A percentile compares a stretch with the other conserved stretches of the same genome.
Evolutionary conservation across 176 grass and related monocot genomes (phyloP).

Genomic region (Aegilops umbellulata): DNA sequence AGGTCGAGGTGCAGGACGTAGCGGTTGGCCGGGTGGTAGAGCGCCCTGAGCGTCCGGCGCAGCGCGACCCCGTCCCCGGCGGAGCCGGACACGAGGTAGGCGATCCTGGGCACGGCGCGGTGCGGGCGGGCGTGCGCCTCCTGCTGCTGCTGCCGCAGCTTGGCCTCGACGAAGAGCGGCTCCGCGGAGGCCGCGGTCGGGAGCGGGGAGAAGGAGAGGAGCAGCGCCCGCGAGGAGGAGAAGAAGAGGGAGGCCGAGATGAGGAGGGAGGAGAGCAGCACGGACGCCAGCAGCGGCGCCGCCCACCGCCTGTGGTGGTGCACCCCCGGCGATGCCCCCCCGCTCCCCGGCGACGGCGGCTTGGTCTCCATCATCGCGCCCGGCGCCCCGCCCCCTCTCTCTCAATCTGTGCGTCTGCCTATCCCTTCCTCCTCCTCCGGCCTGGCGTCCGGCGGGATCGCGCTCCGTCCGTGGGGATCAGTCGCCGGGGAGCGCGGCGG

Average conservation of each 20-base stretch:
- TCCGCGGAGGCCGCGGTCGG: slow-evolving; percentile 44
- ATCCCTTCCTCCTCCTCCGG: neutral
- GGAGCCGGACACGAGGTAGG: slow-evolving; percentile 84
- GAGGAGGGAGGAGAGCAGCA: slow-evolving; percentile 69
- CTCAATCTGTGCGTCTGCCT: neutral
- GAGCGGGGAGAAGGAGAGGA: slow-evolving; percentile 74
- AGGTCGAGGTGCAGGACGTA: slow-evolving; percentile 91
- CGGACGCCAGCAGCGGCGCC: slow-evolving; percentile 70
- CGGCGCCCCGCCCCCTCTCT: neutral
- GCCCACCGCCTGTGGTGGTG: slow-evolving; percentile 70
- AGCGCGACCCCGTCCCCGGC: slow-evolving; percentile 65
- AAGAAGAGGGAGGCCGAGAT: slow-evolving; percentile 74
- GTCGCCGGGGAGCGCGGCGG: neutral
- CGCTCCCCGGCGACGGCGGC: slow-evolving; percentile 42
- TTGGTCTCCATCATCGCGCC: slow-evolving; percentile 48
- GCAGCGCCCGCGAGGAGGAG: slow-evolving; percentile 65
- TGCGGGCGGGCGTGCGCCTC: slow-evolving; percentile 20
- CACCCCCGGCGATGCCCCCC: slow-evolving; percentile 23
- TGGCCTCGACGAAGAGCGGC: slow-evolving; percentile 85
- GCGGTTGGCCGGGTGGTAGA: slow-evolving; percentile 71
- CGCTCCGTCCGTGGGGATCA: slow-evolving; percentile 22
- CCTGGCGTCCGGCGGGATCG: neutral
- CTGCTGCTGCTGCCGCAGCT: slow-evolving; percentile 54
- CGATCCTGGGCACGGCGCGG: slow-evolving; percentile 53
- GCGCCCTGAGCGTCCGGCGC: slow-evolving; percentile 62